These are phyloP conservation scores for Candida frijolesensis DNA, from an alignment of 1,139 yeast species.

Conservation along the genomic window DNA sequence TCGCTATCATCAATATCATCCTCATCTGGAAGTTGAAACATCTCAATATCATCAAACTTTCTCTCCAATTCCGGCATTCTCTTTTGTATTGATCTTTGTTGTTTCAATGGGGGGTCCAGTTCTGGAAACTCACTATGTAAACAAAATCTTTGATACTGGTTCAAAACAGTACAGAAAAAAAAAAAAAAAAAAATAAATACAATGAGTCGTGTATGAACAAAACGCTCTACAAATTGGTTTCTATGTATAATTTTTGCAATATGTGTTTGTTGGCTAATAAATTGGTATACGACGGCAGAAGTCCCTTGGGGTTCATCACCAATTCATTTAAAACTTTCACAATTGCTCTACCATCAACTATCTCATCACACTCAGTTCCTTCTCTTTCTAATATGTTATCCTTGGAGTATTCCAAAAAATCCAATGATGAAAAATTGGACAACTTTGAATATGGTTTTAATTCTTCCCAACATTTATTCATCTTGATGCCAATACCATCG, in stretches of 20 bases:
- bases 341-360: slow-evolving; percentile 21
- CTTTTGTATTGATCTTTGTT: neutral
- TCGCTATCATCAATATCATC: slow-evolving; percentile 11
- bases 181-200: neutral
- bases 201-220: slow-evolving; percentile 3
- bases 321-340: slow-evolving; percentile 2
- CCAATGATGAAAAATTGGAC: neutral
- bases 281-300: neutral
- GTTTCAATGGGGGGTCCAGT: neutral
- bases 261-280: neutral
- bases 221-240: neutral
- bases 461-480: slow-evolving; percentile 19
- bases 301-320: neutral
- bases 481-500: slow-evolving; percentile 16
- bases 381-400: slow-evolving; percentile 14
- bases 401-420: neutral
- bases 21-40: slow-evolving; percentile 49
- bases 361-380: slow-evolving; percentile 7
- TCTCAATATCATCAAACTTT: slow-evolving; percentile 45
- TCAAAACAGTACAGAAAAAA: neutral
- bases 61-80: slow-evolving; percentile 14
- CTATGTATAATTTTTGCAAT: slow-evolving; percentile 1
- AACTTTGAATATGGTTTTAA: neutral
- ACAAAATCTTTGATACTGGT: slow-evolving; percentile 2
- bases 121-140: neutral